These are phyloP conservation scores for Thinopyrum obtusiflorum DNA, from an alignment of 202 grass and related monocot species.

Conservation along the genomic window DNA sequence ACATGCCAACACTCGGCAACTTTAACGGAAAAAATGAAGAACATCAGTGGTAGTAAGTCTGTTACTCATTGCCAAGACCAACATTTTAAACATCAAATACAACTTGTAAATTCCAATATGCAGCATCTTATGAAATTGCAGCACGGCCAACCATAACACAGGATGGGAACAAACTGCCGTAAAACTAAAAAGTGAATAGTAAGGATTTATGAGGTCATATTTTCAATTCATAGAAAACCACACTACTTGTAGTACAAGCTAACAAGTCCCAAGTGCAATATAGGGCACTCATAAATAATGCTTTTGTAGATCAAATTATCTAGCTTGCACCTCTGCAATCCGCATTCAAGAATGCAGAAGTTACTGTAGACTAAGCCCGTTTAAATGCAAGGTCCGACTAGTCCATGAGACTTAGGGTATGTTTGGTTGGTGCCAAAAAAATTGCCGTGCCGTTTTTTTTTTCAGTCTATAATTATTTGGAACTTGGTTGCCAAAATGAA, in stretches of 20 bases:
- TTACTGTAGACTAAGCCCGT: background rate
- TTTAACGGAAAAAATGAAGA: background rate
- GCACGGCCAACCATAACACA: background rate
- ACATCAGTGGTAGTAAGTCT: background rate
- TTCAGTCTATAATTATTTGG: background rate
- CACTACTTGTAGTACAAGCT: background rate
- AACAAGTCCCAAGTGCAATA: background rate
- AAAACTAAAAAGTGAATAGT: background rate
- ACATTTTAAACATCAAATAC: background rate
- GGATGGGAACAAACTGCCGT: background rate
- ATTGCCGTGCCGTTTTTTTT: background rate
- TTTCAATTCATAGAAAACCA: background rate
- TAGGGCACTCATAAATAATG: background rate
- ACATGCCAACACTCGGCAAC: background rate
- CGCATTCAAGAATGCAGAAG: background rate
- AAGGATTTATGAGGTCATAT: background rate
- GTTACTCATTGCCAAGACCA: background rate
- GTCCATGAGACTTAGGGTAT: background rate
- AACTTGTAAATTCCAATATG: background rate
- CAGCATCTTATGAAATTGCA: constrained; percentile 1
- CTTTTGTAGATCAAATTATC: background rate
- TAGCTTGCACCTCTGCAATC: background rate
- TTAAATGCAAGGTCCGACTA: background rate
- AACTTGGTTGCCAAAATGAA: background rate
- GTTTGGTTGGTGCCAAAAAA: background rate